Base-by-base conservation (phyloP, 306 rosid genomes). In the Trifolium fragiferum region DNA sequence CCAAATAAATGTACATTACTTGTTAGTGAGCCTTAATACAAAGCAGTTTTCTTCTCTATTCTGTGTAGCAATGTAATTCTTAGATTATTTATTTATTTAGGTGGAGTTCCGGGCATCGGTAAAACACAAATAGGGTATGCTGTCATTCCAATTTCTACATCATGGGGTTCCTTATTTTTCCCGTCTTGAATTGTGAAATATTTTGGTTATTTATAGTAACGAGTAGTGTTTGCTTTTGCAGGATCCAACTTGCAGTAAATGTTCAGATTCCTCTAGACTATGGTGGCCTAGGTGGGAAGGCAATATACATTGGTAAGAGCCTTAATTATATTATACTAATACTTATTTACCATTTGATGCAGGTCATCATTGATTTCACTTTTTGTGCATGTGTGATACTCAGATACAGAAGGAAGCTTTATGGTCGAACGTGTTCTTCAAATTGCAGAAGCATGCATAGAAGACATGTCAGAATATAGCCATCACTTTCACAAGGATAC, bases 81-180 rank as follows among this genome's bases (percentile, higher is more conserved):
- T 19, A 8, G 30, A 19, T 50, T 71, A 15, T 54, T 66, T 65
- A 32, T 58, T 53, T 84, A 30, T 74, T 61, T 77, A 92, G 99
- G 97, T 79, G 97, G 99, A 73, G 92, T 91, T 67, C 99, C 97
- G 0, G 99, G 99, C 76, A 92, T 94, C 3, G 97, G 97, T 79
- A 91, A 94, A 92, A 94, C 99, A 70, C 99, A 94, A 85, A 78
- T 94, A 16, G 97, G 99, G 96, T 94, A 88, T 50, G 85, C 23
- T 47, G 41, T 46, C 60, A n/a, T 74, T 74, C 63, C 65, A 6
- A 30, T 55, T 73, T 78, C 43, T 23, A 21, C 33, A 53, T 51
- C 62, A 15, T 25, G 18, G 58, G 43, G 12, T 74, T 68, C 15
- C 51, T 15, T 65, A n/a, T 20, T 55, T 54, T 43, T 57, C 43